phyloP scores from a whole-genome alignment of 192 early-diverging fungal genomes.

The Chytriomyces sp. region DNA sequence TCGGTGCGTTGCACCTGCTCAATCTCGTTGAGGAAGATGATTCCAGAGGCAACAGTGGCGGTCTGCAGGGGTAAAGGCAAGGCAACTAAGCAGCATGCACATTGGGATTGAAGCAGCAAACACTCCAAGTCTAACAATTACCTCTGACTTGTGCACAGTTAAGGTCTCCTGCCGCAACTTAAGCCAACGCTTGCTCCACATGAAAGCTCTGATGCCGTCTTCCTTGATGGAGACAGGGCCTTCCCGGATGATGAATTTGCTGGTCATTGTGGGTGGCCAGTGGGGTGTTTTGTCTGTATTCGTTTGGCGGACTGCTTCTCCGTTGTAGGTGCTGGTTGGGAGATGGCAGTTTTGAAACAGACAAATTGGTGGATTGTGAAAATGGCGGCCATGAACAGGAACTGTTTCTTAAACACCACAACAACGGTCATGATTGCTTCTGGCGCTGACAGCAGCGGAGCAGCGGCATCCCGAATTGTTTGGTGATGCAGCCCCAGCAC shows the following conservation, averaged over 20 bases:
- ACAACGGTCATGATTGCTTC: too few relatives aligned
- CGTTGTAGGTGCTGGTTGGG: too few relatives aligned
- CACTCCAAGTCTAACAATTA: constrained; percentile 46
- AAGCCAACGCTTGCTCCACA: constrained; percentile 94
- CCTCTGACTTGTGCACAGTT: constrained; percentile 93
- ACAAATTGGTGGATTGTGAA: too few relatives aligned
- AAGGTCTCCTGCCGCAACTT: constrained; percentile 86
- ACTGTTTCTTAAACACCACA: too few relatives aligned
- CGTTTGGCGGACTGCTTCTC: not conserved
- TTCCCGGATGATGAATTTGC: constrained; percentile 65
- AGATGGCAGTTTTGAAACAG: too few relatives aligned
- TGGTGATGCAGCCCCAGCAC: too few relatives aligned
- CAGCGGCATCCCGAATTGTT: too few relatives aligned
- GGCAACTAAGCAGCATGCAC: constrained; percentile 1
- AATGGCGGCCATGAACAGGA: too few relatives aligned
- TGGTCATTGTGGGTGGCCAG: constrained; percentile 22
- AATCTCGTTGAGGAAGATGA: constrained; percentile 94
- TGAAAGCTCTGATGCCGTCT: constrained; percentile 84
- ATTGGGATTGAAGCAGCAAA: too few relatives aligned
- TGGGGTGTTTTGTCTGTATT: not conserved
- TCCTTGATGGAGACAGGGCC: constrained; percentile 89
- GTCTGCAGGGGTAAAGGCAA: not conserved
- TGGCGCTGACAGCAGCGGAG: too few relatives aligned
- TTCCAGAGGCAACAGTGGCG: constrained; percentile 55
- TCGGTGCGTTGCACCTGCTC: constrained; percentile 85